Evolutionary conservation across 495 filamentous ascomycete genomes (phyloP), one percentile per base, ranked within the genome.

Genomic region (Xylaria grammica): DNA sequence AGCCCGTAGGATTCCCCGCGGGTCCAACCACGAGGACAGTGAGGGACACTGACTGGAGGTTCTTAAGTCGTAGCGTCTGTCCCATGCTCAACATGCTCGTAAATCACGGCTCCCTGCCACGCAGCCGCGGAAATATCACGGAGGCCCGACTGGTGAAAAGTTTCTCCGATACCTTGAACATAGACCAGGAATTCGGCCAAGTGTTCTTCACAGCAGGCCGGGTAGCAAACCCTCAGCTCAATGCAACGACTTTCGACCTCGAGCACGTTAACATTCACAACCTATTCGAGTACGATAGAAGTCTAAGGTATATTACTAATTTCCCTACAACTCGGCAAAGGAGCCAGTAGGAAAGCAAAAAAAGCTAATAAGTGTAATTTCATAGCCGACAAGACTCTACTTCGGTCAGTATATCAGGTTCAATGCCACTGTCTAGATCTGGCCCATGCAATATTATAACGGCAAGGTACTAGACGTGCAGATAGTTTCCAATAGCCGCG

Each of bases 201-300:
- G 44, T 74, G 7, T 72, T 87, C 55, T 82, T 78, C 52, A 59
- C 78, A 0, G 71, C 75, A n/a, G 84, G 79, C 22, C 46, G 77
- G 0, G 70, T 73, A 22, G 78, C 79, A 2, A 85, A 83, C 64
- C 81, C 82, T 0, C 65, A 72, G 44, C 73, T 76, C 0, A 86
- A 85, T 65, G 75, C 82, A 0, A 85, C 80, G 10, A 76, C 54
- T 17, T 84, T 85, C 67, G 74, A 76, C 13, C 74, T 86, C 45
- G 72, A 82, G 61, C 66, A 81, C 19, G 77, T 85, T n/a, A 68
- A 76, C 64, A 67, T 73, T n/a, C 80, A 83, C 59, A 78, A 83
- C 48, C 65, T 83, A 30, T 67, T 84, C 2, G 83, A 85, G 62
- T 81, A 84, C 48, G 83, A 85, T 67, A 81, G 71, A 4, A 83